Evolutionary conservation across 306 rosid genomes (phyloP), one percentile per base, ranked within the genome.

Genomic region (Ammopiptanthus mongolicus): DNA sequence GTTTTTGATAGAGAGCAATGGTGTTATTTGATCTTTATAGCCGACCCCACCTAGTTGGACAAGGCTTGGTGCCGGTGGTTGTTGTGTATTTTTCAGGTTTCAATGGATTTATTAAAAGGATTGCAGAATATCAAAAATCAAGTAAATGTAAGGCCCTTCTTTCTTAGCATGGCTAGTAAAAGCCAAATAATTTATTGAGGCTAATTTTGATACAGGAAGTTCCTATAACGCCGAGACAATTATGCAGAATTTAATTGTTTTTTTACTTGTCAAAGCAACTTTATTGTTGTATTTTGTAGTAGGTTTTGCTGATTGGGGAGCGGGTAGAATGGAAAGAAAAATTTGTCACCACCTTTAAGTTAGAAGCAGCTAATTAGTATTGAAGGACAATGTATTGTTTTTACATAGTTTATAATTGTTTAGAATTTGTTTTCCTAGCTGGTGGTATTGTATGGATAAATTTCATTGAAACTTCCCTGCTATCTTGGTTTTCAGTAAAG

Each of bases 381-480:
- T 21, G 47, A 51, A 36, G 18, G 52, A 28, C n/a, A 64, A 39
- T 47, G 13, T 22, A 18, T 18, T n/a, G 28, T 0, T 25, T 25
- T 25, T 25, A 25, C 28, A 25, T 25, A 25, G 1, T 25, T 25
- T 25, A 25, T 25, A 25, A 0, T 25, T 25, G 28, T 25, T 25
- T 25, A 25, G 28, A 25, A 25, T 25, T 25, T 25, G 28, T 25
- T 25, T 25, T 25, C 28, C 28, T 25, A 25, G 28, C 28, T 25
- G 28, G 28, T 25, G 2, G 36, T 4, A 31, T 31, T 5, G 36
- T 4, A 31, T 31, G 0, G 4, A 31, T 34, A 31, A 31, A 60
- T 28, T 63, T 36, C 41, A 37, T 75, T n/a, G 50, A 75, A 64
- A 28, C 71, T 74, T 62, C 25, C 28, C 25, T 48, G 34, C 64